These are phyloP conservation scores for Aspergillus melleus DNA, from an alignment of 2,329 filamentous ascomycete species.

Conservation along the genomic window DNA sequence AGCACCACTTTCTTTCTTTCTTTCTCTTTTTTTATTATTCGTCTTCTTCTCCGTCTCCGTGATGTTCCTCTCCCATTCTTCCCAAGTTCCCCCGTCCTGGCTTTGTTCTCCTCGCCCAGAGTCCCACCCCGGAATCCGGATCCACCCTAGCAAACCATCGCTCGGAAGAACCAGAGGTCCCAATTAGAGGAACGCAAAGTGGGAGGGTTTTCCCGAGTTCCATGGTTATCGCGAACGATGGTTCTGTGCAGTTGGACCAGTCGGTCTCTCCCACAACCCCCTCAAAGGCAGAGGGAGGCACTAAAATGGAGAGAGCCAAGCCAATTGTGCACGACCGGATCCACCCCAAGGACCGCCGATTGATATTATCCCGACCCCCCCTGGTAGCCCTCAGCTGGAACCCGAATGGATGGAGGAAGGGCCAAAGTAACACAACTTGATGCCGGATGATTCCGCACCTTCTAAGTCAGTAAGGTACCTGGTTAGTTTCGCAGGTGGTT, in stretches of 20 bases:
- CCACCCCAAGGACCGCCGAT: constrained; percentile 18
- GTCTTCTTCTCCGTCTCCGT: background rate
- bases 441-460: background rate
- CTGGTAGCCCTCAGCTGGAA: constrained; percentile 11
- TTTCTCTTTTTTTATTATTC: background rate
- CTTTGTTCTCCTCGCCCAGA: background rate
- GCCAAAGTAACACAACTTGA: background rate
- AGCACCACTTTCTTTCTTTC: background rate
- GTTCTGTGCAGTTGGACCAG: constrained; percentile 11
- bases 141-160: background rate
- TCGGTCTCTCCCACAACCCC: too few relatives aligned
- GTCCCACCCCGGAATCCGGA: background rate
- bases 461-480: background rate
- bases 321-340: constrained; percentile 14
- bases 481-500: background rate
- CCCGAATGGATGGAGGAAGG: background rate
- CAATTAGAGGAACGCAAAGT: background rate
- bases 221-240: constrained; percentile 20
- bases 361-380: constrained; percentile 13
- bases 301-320: constrained; percentile 10
- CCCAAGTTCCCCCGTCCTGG: background rate
- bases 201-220: constrained; percentile 6
- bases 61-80: background rate
- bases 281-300: background rate
- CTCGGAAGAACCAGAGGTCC: background rate